phyloP scores from a whole-genome alignment of 495 filamentous ascomycete genomes.

The Penicillium nucicola region DNA sequence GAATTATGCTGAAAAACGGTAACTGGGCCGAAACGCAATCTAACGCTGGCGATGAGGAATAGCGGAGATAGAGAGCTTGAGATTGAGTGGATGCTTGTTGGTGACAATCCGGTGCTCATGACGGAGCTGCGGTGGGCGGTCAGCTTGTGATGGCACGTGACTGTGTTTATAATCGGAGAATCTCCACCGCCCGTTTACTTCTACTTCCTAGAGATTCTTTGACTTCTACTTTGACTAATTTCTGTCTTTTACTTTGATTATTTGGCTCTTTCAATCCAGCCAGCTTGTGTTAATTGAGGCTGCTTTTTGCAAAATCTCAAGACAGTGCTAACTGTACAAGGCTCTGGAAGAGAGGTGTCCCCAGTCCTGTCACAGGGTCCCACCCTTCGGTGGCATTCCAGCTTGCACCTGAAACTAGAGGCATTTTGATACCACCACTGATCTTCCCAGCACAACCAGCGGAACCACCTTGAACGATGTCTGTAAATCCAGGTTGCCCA shows the following conservation, averaged over 20 bases:
- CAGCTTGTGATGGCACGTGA: conserved; percentile 18
- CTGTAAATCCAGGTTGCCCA: conserved; percentile 47
- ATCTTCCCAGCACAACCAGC: conserved; percentile 46
- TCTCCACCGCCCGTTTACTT: not conserved
- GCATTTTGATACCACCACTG: conserved; percentile 14
- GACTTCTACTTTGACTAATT: not conserved
- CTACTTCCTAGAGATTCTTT: not conserved
- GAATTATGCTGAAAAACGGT: not conserved
- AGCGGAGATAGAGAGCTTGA: conserved; percentile 5
- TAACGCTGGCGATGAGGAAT: not conserved
- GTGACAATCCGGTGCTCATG: conserved; percentile 14
- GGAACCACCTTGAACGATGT: conserved; percentile 55
- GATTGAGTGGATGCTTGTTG: conserved; percentile 15
- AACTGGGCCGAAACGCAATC: not conserved
- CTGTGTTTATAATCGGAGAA: not conserved
- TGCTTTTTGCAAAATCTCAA: not conserved
- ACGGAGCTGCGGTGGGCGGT: conserved; percentile 32
- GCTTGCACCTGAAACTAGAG: conserved; percentile 48
- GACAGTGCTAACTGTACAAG: conserved; percentile 15
- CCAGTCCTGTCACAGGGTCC: conserved; percentile 32
- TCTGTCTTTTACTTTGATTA: too few species aligned
- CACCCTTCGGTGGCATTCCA: conserved; percentile 42
- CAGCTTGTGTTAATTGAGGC: not conserved
- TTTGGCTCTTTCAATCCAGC: too few species aligned
- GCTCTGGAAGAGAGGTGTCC: conserved; percentile 22